Evolutionary conservation across 805 yeast species (phyloP).

Genomic region (Starmerella scarabaei): DNA sequence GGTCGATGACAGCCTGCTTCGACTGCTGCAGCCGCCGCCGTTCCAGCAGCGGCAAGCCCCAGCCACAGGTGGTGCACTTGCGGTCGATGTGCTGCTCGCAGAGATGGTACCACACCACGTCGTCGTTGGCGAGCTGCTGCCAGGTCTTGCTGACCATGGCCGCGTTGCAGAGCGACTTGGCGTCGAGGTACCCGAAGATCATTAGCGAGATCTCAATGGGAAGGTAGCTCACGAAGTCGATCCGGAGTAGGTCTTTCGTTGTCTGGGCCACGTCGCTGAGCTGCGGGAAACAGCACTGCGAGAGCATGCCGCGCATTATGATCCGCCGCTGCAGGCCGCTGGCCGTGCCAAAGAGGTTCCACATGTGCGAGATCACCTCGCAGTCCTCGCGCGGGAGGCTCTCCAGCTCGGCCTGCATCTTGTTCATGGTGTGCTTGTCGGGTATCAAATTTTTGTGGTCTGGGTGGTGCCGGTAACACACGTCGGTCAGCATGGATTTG

Average conservation of each 20-base stretch:
- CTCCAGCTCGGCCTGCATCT: conserved; percentile 40
- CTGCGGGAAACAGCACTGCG: conserved; percentile 93
- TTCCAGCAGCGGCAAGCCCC: conserved; percentile 94
- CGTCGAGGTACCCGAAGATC: conserved; percentile 77
- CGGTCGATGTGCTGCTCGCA: conserved; percentile 97
- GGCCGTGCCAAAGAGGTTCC: conserved; percentile 72
- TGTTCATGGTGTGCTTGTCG: conserved; percentile 51
- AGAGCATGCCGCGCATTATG: conserved; percentile 67
- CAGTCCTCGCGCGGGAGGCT: conserved; percentile 50
- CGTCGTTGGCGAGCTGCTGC: conserved; percentile 88
- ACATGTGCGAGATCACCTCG: conserved; percentile 64
- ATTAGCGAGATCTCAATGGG: conserved; percentile 80
- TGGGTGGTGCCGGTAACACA: conserved; percentile 90
- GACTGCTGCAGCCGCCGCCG: conserved; percentile 39
- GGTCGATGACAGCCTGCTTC: conserved; percentile 23
- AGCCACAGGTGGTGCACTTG: conserved; percentile 95
- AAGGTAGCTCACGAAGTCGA: conserved; percentile 73
- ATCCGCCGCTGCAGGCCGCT: conserved; percentile 56
- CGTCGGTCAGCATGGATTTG: conserved; percentile 25
- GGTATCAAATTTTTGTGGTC: conserved; percentile 15
- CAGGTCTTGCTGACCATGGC: conserved; percentile 83
- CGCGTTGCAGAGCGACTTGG: conserved; percentile 84
- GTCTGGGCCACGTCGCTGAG: conserved; percentile 74
- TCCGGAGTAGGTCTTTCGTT: conserved; percentile 63
- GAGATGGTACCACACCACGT: conserved; percentile 94